Conservation (phyloP, 129 eudicot genomes). For the Artemisia argyi region DNA sequence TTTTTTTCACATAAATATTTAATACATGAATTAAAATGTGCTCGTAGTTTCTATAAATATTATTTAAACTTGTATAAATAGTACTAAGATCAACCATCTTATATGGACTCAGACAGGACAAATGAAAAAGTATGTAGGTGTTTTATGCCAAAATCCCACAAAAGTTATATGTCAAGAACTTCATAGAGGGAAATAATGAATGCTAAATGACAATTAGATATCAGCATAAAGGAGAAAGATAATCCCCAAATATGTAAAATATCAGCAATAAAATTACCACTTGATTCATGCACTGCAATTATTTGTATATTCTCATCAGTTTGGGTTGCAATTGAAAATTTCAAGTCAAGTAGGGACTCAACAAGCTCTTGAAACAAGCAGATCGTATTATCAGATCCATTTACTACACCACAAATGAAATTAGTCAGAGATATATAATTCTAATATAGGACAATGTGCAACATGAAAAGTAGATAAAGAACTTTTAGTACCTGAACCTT, state of each 20-base stretch:
- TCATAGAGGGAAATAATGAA: background rate
- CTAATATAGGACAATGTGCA: background rate
- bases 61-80: too few species aligned
- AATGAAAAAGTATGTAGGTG: background rate
- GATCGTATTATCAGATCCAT: conserved; percentile 35
- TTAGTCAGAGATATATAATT: conserved; percentile 9
- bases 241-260: background rate
- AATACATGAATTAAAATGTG: too few species aligned
- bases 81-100: too few species aligned
- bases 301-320: conserved; percentile 43
- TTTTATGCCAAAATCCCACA: background rate
- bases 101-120: background rate
- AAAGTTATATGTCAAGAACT: background rate
- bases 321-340: conserved; percentile 47
- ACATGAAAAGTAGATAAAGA: background rate
- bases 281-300: conserved; percentile 71
- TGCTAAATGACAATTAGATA: background rate
- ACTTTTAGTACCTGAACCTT: conserved; percentile 50
- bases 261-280: conserved; percentile 53
- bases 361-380: conserved; percentile 83
- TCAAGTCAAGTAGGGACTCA: conserved; percentile 66
- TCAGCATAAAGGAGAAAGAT: background rate
- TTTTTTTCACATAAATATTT: too few species aligned
- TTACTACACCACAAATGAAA: conserved; percentile 23
- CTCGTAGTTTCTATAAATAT: too few species aligned